Evolutionary conservation across 2,329 filamentous ascomycete genomes (phyloP).

Genomic region (Chaetomiaceae sp.): DNA sequence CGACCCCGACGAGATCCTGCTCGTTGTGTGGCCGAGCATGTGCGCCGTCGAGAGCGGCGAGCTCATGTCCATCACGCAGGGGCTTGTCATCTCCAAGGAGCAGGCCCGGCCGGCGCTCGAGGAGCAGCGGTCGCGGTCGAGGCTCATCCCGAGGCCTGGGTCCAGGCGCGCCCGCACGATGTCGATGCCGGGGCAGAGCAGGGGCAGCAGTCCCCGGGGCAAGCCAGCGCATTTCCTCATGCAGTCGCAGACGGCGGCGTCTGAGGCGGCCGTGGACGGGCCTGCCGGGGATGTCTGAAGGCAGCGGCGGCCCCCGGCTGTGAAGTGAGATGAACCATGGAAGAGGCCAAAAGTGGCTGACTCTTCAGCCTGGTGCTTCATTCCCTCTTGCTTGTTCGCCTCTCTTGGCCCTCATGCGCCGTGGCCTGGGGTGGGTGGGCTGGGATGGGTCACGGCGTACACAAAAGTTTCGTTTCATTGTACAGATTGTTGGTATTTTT

Average conservation of each 20-base stretch:
- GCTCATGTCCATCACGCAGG: conserved; percentile 33
- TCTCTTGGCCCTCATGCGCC: background rate
- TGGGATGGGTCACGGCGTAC: conserved; percentile 3
- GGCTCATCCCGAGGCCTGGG: conserved; percentile 21
- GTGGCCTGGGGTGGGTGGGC: conserved; percentile 8
- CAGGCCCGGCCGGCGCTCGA: conserved; percentile 31
- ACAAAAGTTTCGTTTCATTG: conserved; percentile 4
- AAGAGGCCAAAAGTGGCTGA: too few species aligned
- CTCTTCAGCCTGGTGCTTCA: too few species aligned
- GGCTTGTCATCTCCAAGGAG: conserved; percentile 34
- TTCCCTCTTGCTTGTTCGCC: background rate
- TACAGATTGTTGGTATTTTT: conserved; percentile 9
- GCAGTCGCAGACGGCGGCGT: conserved; percentile 12
- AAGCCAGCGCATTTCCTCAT: conserved; percentile 16
- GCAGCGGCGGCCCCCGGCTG: too few species aligned
- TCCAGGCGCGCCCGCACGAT: conserved; percentile 24
- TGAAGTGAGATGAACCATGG: too few species aligned
- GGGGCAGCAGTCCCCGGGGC: conserved; percentile 19
- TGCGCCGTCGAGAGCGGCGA: conserved; percentile 33
- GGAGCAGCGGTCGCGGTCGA: conserved; percentile 24
- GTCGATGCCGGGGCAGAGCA: conserved; percentile 25
- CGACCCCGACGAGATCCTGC: conserved; percentile 32
- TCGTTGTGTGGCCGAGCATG: conserved; percentile 36
- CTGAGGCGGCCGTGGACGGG: conserved; percentile 5
- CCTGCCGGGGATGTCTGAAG: conserved; percentile 1